Conservation (phyloP, 2,329 filamentous ascomycete species). For the Pseudogymnoascus pannorum region DNA sequence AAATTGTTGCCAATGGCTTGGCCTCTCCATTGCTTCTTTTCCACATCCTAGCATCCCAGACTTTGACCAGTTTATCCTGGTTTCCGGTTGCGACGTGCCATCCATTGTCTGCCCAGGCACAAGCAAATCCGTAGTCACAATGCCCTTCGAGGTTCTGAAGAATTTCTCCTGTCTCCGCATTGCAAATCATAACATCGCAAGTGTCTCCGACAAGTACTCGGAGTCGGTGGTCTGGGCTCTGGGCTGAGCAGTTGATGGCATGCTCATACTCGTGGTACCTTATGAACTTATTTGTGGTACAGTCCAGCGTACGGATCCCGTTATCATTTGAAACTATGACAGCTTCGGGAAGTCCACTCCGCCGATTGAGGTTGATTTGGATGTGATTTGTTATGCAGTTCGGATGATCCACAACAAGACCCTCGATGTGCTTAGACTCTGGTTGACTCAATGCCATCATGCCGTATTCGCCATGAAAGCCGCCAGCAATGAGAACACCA, state of each 20-base stretch:
- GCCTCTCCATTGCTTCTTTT: slow-evolving; percentile 42
- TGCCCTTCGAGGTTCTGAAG: slow-evolving; percentile 56
- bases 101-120: slow-evolving; percentile 72
- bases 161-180: slow-evolving; percentile 57
- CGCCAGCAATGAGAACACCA: slow-evolving; percentile 33
- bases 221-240: slow-evolving; percentile 64
- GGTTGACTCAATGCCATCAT: slow-evolving; percentile 28
- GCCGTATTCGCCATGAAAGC: slow-evolving; percentile 34
- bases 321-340: slow-evolving; percentile 58
- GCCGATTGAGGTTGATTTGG: slow-evolving; percentile 48
- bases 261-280: slow-evolving; percentile 48
- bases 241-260: slow-evolving; percentile 65
- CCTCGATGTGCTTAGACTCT: slow-evolving; percentile 28
- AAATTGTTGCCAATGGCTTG: slow-evolving; percentile 46
- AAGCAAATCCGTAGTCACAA: slow-evolving; percentile 66
- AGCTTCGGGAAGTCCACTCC: slow-evolving; percentile 44
- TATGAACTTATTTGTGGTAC: slow-evolving; percentile 51
- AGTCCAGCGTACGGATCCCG: slow-evolving; percentile 50
- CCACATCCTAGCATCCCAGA: slow-evolving; percentile 73
- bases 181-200: slow-evolving; percentile 56
- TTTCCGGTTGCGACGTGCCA: slow-evolving; percentile 69
- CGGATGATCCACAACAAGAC: slow-evolving; percentile 39
- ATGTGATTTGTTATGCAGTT: slow-evolving; percentile 61
- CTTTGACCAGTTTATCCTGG: slow-evolving; percentile 64
- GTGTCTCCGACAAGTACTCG: slow-evolving; percentile 68